Percentiles rank a stretch among this genome's conserved stretches.
Conservation (phyloP, 768 basidiomycete genomes). For the Hericium coralloides region DNA sequence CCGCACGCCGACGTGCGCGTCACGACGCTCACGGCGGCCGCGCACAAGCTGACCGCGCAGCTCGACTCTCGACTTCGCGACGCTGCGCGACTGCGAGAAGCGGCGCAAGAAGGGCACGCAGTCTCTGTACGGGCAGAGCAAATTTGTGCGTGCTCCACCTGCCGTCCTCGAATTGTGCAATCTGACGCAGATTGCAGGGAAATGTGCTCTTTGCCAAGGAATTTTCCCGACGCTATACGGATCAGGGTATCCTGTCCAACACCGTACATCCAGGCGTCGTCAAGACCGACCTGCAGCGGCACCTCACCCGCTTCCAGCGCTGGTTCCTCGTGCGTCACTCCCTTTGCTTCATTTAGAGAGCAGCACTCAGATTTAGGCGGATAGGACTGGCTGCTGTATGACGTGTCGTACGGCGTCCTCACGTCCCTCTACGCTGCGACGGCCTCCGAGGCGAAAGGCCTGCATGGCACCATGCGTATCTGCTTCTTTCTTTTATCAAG, state of each 20-base stretch:
- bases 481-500: neutral
- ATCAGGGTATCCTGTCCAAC: slow-evolving; percentile 33
- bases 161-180: neutral
- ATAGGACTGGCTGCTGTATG: neutral
- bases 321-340: neutral
- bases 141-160: neutral
- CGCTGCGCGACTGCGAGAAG: slow-evolving; percentile 20
- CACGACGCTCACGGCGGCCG: slow-evolving; percentile 34
- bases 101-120: slow-evolving; percentile 8
- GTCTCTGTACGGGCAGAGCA: neutral
- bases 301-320: neutral
- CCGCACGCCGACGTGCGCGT: slow-evolving; percentile 31
- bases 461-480: slow-evolving; percentile 32
- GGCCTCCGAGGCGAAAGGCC: slow-evolving; percentile 22
- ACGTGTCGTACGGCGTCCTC: neutral
- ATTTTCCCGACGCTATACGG: slow-evolving; percentile 29
- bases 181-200: slow-evolving; percentile 21
- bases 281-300: neutral
- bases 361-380: too few relatives aligned
- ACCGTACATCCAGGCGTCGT: slow-evolving; percentile 26
- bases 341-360: neutral
- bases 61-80: slow-evolving; percentile 35
- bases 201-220: slow-evolving; percentile 35
- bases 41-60: slow-evolving; percentile 20
- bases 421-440: neutral